Percentiles rank a stretch among this genome's conserved stretches.
Evolutionary conservation across 1,284 basidiomycete species (phyloP).

Genomic region (Ganoderma resinaceum): DNA sequence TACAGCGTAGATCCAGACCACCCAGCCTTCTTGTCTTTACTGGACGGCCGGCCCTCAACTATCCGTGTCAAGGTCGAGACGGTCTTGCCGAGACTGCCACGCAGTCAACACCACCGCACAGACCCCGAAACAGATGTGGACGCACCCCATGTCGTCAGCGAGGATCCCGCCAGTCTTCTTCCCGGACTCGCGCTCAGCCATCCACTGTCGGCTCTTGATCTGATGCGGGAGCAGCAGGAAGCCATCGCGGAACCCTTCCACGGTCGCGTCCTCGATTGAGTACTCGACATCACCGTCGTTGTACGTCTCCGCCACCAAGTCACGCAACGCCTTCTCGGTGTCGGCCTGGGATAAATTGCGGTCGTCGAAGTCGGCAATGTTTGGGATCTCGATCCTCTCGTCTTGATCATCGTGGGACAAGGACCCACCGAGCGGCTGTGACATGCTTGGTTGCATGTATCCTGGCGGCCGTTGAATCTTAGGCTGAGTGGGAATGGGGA

Average conservation of each 20-base stretch:
- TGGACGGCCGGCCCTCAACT: slow-evolving; percentile 74
- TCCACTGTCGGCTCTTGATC: slow-evolving; percentile 86
- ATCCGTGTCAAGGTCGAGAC: slow-evolving; percentile 91
- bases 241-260: slow-evolving; percentile 76
- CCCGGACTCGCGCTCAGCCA: slow-evolving; percentile 83
- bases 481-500: slow-evolving; percentile 13
- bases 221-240: slow-evolving; percentile 88
- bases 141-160: slow-evolving; percentile 91
- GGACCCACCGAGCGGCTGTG: slow-evolving; percentile 3
- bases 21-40: slow-evolving; percentile 75
- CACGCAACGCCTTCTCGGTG: slow-evolving; percentile 70
- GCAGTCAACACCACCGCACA: not conserved
- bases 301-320: slow-evolving; percentile 60
- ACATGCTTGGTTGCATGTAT: not conserved
- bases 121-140: slow-evolving; percentile 1
- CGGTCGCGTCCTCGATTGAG: slow-evolving; percentile 67
- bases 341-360: slow-evolving; percentile 50
- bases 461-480: slow-evolving; percentile 16
- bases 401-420: slow-evolving; percentile 15
- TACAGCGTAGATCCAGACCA: slow-evolving; percentile 79
- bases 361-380: slow-evolving; percentile 45
- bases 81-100: slow-evolving; percentile 82
- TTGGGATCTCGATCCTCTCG: slow-evolving; percentile 42
- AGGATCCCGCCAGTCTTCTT: slow-evolving; percentile 88
- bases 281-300: slow-evolving; percentile 49